phyloP scores from a whole-genome alignment of 225 moss, liverwort and hornwort species.

The Bryum argenteum region DNA sequence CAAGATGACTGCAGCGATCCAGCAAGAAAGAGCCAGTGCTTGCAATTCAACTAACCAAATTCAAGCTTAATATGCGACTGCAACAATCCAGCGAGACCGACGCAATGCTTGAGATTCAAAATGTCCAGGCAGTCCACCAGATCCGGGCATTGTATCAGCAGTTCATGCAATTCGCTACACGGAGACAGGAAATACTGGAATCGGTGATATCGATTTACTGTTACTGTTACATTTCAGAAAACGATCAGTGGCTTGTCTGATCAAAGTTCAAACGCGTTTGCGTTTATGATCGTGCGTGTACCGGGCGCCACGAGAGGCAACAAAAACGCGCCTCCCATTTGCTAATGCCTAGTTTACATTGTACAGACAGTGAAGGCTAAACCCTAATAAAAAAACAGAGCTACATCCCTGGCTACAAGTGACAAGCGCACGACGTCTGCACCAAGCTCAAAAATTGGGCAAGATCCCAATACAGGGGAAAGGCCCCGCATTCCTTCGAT shows the following conservation, averaged over 20 bases:
- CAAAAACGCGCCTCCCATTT: constrained; percentile 13
- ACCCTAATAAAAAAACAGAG: background rate
- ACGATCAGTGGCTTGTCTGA: background rate
- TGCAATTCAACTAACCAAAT: too few species aligned
- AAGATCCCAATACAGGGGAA: too few species aligned
- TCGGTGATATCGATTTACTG: background rate
- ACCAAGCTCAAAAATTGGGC: constrained; percentile 31
- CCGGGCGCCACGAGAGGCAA: too few species aligned
- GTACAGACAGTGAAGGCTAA: background rate
- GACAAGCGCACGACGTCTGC: constrained; percentile 46
- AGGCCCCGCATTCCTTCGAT: too few species aligned
- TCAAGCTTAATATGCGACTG: too few species aligned
- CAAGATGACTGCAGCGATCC: too few species aligned
- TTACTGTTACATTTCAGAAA: background rate
- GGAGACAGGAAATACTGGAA: background rate
- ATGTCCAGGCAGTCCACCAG: too few species aligned
- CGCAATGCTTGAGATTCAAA: too few species aligned
- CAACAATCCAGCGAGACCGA: too few species aligned
- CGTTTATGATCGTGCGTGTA: constrained; percentile 27
- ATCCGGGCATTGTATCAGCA: too few species aligned
- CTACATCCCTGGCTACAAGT: constrained; percentile 30
- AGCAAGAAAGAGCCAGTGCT: too few species aligned
- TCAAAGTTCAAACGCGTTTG: background rate
- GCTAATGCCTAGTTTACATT: background rate
- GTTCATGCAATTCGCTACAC: background rate